phyloP scores from a whole-genome alignment of 768 basidiomycete genomes.

The Mycena albidolilacea region DNA sequence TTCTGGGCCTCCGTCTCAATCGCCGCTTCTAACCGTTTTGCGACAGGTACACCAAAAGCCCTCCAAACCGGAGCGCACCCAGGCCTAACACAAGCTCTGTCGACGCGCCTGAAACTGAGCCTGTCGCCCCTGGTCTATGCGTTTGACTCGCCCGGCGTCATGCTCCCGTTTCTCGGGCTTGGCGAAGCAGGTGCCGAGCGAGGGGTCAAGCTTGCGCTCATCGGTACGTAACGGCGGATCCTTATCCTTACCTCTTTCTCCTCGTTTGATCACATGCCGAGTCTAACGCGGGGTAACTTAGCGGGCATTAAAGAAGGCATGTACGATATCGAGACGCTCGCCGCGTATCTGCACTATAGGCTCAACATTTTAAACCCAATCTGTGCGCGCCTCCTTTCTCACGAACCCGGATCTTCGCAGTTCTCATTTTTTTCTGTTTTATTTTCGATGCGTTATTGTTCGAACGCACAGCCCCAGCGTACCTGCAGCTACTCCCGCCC shows the following conservation, averaged over 20 bases:
- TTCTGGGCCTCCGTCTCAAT: conserved; percentile 48
- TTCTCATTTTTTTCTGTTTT: conserved; percentile 13
- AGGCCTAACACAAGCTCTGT: conserved; percentile 90
- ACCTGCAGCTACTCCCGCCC: conserved; percentile 72
- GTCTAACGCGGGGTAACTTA: conserved; percentile 49
- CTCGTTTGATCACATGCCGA: background rate
- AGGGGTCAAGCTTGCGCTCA: conserved; percentile 93
- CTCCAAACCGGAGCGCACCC: conserved; percentile 91
- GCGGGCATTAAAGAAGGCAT: conserved; percentile 96
- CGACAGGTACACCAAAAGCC: conserved; percentile 85
- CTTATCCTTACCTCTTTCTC: background rate
- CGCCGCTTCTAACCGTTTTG: conserved; percentile 23
- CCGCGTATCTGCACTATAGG: conserved; percentile 88
- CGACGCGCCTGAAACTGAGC: conserved; percentile 90
- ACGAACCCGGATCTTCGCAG: conserved; percentile 27
- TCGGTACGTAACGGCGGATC: conserved; percentile 72
- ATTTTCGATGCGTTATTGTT: background rate
- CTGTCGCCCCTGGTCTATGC: conserved; percentile 90
- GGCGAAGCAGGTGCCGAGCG: conserved; percentile 91
- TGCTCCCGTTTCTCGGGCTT: conserved; percentile 93
- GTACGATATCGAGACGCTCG: conserved; percentile 88
- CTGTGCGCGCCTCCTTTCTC: conserved; percentile 65
- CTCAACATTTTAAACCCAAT: conserved; percentile 84
- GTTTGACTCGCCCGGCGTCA: conserved; percentile 96
- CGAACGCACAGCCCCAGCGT: conserved; percentile 71